Conservation (phyloP, 352 stramenopile species). For the Elongisporangium undulatum region DNA sequence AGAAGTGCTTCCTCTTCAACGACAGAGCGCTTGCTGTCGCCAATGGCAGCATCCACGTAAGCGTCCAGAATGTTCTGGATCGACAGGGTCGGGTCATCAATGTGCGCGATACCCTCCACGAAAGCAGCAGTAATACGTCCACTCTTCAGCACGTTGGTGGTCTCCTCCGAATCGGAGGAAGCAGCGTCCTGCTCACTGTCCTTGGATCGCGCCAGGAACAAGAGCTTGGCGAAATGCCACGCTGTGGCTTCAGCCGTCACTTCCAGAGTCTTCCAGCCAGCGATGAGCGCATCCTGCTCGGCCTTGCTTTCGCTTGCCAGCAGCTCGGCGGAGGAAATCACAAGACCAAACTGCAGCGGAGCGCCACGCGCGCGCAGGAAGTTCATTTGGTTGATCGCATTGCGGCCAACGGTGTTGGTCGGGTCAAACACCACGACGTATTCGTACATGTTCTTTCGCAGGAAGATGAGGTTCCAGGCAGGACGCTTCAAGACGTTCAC, state of each 20-base stretch:
- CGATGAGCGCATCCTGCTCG: constrained; percentile 32
- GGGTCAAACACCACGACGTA: constrained; percentile 73
- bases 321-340: constrained; percentile 71
- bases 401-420: constrained; percentile 36
- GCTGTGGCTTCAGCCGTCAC: constrained; percentile 41
- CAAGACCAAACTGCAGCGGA: constrained; percentile 69
- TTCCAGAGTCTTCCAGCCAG: constrained; percentile 32
- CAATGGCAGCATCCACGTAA: constrained; percentile 48
- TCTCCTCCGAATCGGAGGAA: background rate
- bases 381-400: constrained; percentile 47
- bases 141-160: background rate
- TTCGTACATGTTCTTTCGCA: constrained; percentile 88
- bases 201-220: constrained; percentile 62
- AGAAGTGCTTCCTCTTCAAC: constrained; percentile 37
- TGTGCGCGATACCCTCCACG: constrained; percentile 33
- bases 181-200: constrained; percentile 16
- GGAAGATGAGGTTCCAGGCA: constrained; percentile 80
- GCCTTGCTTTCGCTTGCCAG: constrained; percentile 37
- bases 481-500: constrained; percentile 40
- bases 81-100: constrained; percentile 30
- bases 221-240: constrained; percentile 78
- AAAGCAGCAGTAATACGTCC: constrained; percentile 35
- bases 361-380: constrained; percentile 72
- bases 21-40: constrained; percentile 2
- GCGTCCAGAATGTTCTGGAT: constrained; percentile 57